phyloP scores from a whole-genome alignment of 1,139 yeast species.

The Geotrichum siamense region DNA sequence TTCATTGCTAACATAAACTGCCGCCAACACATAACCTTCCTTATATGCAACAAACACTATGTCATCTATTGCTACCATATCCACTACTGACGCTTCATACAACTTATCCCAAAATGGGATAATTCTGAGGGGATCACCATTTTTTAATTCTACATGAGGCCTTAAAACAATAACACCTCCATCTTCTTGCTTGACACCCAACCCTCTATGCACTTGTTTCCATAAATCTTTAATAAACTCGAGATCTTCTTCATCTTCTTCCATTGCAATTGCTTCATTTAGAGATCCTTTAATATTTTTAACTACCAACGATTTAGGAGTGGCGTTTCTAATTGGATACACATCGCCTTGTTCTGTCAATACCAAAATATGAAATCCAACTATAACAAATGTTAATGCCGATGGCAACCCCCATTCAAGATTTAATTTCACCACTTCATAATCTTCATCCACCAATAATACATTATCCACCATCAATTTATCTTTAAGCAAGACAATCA shows the following conservation, averaged over 20 bases:
- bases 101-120: not conserved
- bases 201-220: not conserved
- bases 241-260: not conserved
- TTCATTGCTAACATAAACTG: not conserved
- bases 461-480: not conserved
- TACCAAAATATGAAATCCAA: not conserved
- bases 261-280: not conserved
- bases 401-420: not conserved
- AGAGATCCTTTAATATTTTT: not conserved
- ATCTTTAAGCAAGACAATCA: not conserved
- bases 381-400: not conserved
- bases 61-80: not conserved
- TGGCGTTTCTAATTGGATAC: not conserved
- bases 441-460: not conserved
- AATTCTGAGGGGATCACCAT: not conserved
- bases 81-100: not conserved
- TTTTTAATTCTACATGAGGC: not conserved
- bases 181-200: not conserved
- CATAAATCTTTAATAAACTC: not conserved
- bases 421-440: not conserved
- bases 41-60: not conserved
- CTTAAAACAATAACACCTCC: not conserved
- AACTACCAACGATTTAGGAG: not conserved
- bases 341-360: slow-evolving; percentile 2
- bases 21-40: not conserved